Conservation (phyloP, 2,329 filamentous ascomycete species). For the Mariannaea elegans region DNA sequence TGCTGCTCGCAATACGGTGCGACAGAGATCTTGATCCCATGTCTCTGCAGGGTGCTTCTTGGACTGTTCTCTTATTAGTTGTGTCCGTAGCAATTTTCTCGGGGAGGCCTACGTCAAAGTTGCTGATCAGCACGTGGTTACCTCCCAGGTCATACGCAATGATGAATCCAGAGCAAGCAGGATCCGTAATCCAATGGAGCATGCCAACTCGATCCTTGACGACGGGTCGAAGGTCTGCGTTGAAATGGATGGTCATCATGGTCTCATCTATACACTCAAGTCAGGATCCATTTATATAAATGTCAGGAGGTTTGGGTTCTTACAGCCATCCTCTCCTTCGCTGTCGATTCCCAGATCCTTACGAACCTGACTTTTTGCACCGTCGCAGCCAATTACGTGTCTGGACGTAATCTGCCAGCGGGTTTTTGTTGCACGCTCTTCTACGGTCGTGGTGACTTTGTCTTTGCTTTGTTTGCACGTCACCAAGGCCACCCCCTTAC, state of each 20-base stretch:
- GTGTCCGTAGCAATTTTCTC: neutral
- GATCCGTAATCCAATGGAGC: constrained; percentile 56
- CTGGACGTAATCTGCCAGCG: constrained; percentile 41
- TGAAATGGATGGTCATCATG: constrained; percentile 58
- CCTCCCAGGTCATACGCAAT: constrained; percentile 53
- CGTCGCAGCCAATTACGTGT: constrained; percentile 49
- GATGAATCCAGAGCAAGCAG: constrained; percentile 52
- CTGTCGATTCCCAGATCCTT: constrained; percentile 45
- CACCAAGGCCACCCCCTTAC: constrained; percentile 46
- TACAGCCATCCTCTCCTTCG: constrained; percentile 54
- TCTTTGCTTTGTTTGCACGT: constrained; percentile 44
- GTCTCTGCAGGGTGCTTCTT: constrained; percentile 8
- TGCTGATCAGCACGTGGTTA: constrained; percentile 54
- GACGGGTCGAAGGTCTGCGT: constrained; percentile 50
- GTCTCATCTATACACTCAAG: constrained; percentile 46
- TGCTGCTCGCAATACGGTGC: constrained; percentile 23
- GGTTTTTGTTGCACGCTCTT: constrained; percentile 38
- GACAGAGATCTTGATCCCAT: constrained; percentile 10
- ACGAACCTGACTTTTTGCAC: constrained; percentile 45
- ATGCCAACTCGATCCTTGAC: constrained; percentile 51
- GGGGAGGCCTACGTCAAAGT: constrained; percentile 45
- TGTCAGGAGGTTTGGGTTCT: constrained; percentile 21
- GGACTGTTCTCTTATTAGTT: neutral
- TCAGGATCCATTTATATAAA: neutral
- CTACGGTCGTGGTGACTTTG: constrained; percentile 40